A percentile compares a stretch with the other conserved stretches of the same genome.
Conservation (phyloP, 139 green algal genomes). For the Micractinium conductrix region DNA sequence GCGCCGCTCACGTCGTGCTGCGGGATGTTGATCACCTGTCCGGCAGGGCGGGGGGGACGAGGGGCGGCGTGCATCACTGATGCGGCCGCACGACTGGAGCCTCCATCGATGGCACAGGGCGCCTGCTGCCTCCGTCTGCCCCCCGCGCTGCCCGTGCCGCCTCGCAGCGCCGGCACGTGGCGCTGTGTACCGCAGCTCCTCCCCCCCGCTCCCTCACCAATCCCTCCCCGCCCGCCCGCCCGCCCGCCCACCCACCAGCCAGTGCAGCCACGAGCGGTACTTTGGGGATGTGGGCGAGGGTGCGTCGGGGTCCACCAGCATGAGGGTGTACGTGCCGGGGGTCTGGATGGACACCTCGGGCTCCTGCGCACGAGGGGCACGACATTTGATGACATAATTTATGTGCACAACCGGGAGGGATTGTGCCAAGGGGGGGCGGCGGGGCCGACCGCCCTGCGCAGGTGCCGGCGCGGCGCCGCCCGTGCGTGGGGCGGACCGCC, state of each 20-base stretch:
- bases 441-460: too few species aligned
- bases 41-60: not conserved
- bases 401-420: too few species aligned
- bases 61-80: not conserved
- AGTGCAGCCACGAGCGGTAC: conserved; percentile 39
- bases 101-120: not conserved
- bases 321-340: conserved; percentile 36
- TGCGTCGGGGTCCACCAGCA: conserved; percentile 36
- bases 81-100: not conserved
- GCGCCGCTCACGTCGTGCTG: conserved; percentile 25
- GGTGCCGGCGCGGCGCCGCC: too few species aligned
- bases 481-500: too few species aligned
- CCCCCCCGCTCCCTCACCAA: not conserved
- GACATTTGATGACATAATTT: too few species aligned
- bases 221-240: not conserved
- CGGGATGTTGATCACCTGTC: conserved; percentile 31
- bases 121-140: not conserved
- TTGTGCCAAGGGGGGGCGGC: too few species aligned
- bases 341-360: conserved; percentile 20
- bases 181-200: too few species aligned
- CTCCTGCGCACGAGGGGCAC: conserved; percentile 8
- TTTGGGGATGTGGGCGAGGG: conserved; percentile 32
- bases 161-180: too few species aligned
- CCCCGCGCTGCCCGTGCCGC: too few species aligned
- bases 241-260: conserved; percentile 15